Base-by-base conservation (phyloP, 768 basidiomycete genomes). In the Agrocybe chaxingu region DNA sequence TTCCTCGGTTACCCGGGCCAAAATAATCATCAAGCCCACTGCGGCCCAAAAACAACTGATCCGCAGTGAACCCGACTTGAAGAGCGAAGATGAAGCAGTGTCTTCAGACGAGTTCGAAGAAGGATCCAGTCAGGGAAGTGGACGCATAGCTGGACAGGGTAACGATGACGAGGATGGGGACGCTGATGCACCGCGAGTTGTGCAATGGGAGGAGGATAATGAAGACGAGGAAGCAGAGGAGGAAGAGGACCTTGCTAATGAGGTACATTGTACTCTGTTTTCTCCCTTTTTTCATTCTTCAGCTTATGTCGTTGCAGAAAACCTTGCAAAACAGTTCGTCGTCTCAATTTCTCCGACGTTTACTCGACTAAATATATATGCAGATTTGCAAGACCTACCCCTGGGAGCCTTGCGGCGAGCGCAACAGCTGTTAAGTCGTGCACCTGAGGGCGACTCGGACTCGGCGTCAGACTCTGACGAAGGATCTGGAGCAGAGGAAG, bases 401-500 rank as follows among this genome's bases (percentile, higher is more conserved):
- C 74, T 90, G 10, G 84, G 84, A 4, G 71, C 82, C 4, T 70
- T 89, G 16, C 76, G 83, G 16, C 81, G 73, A 56, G 87, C 87
- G n/a, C 85, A 84, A 54, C 71, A 70, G 35, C 67, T 78, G 31
- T 70, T 90, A 12, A 68, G 70, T 7, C 71, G 72, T 38, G 70
- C 31, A 57, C 52, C 66, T 45, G 62, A 73, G 51, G 68, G 66
- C 48, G 70, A 73, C 45, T 65, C 72, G 6, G 73, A 72, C 7
- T 67, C 69, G 4, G 72, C 70, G 10, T 63, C 61, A 13, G 63
- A 63, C 3, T 41, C 43, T 3, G 63, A 61, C 4, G 40, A 38
- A 2, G 59, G 58, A 29, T 62, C 61, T 38, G 57, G 50, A n/a
- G 31, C 44, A 12, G 53, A 52, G 16, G 50, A 46, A 13, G 39